Percentiles rank a stretch among this genome's conserved stretches.
Evolutionary conservation across 371 early-diverging fungal species (phyloP).

Genomic region (Gilbertella persicaria): DNA sequence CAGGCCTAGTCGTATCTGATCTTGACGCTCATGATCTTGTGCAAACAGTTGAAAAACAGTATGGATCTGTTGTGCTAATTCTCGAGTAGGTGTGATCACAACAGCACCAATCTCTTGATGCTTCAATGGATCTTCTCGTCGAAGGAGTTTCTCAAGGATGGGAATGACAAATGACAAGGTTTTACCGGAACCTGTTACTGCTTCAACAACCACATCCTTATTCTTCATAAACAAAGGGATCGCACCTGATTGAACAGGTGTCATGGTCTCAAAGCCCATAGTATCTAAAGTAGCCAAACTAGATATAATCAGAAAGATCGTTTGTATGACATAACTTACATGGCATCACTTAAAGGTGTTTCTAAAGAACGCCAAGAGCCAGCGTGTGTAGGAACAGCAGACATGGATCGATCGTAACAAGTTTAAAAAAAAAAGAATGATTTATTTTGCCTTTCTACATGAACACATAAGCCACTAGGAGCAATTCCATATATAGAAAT

Average conservation of each 20-base stretch:
- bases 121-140: conserved; percentile 59
- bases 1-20: conserved; percentile 51
- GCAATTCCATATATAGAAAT: too few species aligned
- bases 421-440: neutral
- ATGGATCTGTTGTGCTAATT: conserved; percentile 93
- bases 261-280: conserved; percentile 51
- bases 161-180: conserved; percentile 98
- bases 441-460: neutral
- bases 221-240: conserved; percentile 89
- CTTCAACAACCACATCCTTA: conserved; percentile 98
- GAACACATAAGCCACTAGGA: too few species aligned
- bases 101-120: conserved; percentile 86
- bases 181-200: conserved; percentile 99
- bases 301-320: neutral
- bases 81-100: conserved; percentile 95
- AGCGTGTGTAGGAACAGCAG: conserved; percentile 36
- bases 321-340: conserved; percentile 22
- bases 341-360: conserved; percentile 35
- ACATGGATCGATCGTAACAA: conserved; percentile 15
- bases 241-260: conserved; percentile 65
- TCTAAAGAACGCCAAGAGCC: conserved; percentile 41
- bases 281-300: conserved; percentile 35
- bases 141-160: conserved; percentile 82
- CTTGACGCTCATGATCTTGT: conserved; percentile 38
- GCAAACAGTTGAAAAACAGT: conserved; percentile 70